Conservation (phyloP, 306 rosid genomes). For the Spatholobus suberectus region DNA sequence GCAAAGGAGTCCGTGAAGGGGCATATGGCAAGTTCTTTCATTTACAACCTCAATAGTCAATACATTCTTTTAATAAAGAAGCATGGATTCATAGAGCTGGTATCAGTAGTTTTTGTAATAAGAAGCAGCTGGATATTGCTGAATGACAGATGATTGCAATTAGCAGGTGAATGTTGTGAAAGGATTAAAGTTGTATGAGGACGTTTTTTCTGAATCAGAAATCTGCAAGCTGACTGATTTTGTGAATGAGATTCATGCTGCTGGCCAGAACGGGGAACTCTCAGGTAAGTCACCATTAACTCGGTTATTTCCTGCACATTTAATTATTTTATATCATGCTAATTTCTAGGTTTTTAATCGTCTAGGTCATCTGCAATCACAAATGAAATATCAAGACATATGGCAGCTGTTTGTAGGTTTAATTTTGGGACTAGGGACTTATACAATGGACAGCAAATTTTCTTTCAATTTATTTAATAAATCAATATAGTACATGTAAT, state of each 20-base stretch:
- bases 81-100: conserved; percentile 33
- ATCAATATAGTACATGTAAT: conserved; percentile 12
- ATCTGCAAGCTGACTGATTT: conserved; percentile 69
- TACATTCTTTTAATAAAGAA: conserved; percentile 31
- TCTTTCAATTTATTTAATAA: background rate
- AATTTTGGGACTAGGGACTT: background rate
- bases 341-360: background rate
- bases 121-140: conserved; percentile 44
- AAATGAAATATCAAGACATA: conserved; percentile 11
- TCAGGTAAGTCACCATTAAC: conserved; percentile 56
- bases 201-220: conserved; percentile 71
- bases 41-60: conserved; percentile 33
- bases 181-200: conserved; percentile 85
- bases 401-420: background rate
- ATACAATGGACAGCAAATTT: background rate
- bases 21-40: conserved; percentile 77
- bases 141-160: conserved; percentile 44
- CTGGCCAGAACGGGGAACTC: conserved; percentile 90
- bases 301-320: background rate
- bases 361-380: background rate
- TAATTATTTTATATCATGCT: background rate
- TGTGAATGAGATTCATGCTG: conserved; percentile 73
- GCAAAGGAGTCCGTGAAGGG: conserved; percentile 89
- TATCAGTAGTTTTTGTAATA: conserved; percentile 39
- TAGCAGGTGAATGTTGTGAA: conserved; percentile 95